Evolutionary conservation across 1,284 basidiomycete species (phyloP), one percentile per base, ranked within the genome.

Genomic region (Rhodotorula mucilaginosa): DNA sequence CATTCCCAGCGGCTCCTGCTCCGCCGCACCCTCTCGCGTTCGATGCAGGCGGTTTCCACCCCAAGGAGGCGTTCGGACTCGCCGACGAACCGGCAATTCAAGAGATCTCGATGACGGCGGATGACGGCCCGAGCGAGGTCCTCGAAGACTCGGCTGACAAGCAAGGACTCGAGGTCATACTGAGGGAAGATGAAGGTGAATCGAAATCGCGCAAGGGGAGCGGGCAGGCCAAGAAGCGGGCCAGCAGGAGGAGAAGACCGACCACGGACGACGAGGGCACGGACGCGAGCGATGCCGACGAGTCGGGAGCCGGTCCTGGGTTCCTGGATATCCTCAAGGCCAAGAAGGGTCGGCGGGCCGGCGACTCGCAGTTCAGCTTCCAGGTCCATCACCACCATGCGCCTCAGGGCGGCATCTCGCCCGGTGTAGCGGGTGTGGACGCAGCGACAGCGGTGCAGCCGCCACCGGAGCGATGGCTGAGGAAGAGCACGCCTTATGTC

Each of bases 401-500:
- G 26, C 29, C 71, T 3, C 47, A 15, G 26, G 26, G 49, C 18
- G 61, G 10, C 12, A n/a, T n/a, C 16, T 29, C 26, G 6, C 4
- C 18, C 39, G 34, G 49, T 4, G 10, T 13, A 5, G 1, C 39
- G 10, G 39, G 39, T 44, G 5, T 2, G 19, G 66, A 26, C 10
- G 48, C 21, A 7, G 48, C 48, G 10, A 52, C 44, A 61, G 19
- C 46, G 16, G 19, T 2, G 21, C n/a, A 16, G 54, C 13, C 29
- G 34, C 34, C 18, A n/a, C 44, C 69, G 3, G 68, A 69, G 49
- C n/a, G 54, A 15, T 73, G 72, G 74, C 48, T 74, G 26, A 47
- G 82, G 72, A 80, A 79, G 1, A 82, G 83, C 68, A 81, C 83
- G 29, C 83, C 82, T 3, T 81, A 81, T 59, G 83, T 93, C 61